A percentile compares a stretch with the other conserved stretches of the same genome.
Evolutionary conservation across 2,329 filamentous ascomycete species (phyloP).

Genomic region (Fusarium irregulare): DNA sequence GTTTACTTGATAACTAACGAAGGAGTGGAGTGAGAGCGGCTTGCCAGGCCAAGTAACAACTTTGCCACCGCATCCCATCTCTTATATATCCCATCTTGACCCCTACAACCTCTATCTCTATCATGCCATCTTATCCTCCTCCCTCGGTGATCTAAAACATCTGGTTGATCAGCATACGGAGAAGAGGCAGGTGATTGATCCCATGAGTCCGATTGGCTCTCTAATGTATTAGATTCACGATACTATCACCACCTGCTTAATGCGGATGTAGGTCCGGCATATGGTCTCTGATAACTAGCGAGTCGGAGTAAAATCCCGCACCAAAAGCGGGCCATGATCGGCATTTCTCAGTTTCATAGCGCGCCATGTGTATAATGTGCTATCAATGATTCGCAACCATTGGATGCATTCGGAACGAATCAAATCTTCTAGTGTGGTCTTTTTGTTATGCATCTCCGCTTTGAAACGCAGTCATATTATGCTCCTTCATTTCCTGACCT

Average conservation of each 20-base stretch:
- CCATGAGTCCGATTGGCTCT: slow-evolving; percentile 19
- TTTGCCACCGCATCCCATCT: not conserved
- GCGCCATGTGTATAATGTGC: slow-evolving; percentile 36
- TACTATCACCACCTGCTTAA: slow-evolving; percentile 39
- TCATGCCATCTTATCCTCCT: not conserved
- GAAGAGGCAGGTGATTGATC: slow-evolving; percentile 27
- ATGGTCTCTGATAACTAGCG: not conserved
- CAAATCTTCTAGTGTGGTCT: slow-evolving; percentile 1
- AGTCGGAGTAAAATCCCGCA: slow-evolving; percentile 9
- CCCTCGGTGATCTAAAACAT: slow-evolving; percentile 20
- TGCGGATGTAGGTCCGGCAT: slow-evolving; percentile 23
- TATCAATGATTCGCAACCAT: slow-evolving; percentile 31
- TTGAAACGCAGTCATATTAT: slow-evolving; percentile 1
- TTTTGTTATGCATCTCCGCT: slow-evolving; percentile 7
- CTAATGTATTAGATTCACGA: not conserved
- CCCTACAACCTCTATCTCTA: not conserved
- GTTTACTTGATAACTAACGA: not conserved
- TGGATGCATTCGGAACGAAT: not conserved
- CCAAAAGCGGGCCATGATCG: slow-evolving; percentile 32
- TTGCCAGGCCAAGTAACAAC: not conserved
- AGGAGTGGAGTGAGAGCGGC: not conserved
- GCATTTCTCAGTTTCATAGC: slow-evolving; percentile 28
- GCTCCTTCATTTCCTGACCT: not conserved
- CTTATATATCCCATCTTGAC: not conserved
- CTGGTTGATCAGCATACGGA: not conserved